Percentiles rank a stretch among this genome's conserved stretches.
phyloP scores from a whole-genome alignment of 1,284 basidiomycete species.

The Ceratobasidium sp. region DNA sequence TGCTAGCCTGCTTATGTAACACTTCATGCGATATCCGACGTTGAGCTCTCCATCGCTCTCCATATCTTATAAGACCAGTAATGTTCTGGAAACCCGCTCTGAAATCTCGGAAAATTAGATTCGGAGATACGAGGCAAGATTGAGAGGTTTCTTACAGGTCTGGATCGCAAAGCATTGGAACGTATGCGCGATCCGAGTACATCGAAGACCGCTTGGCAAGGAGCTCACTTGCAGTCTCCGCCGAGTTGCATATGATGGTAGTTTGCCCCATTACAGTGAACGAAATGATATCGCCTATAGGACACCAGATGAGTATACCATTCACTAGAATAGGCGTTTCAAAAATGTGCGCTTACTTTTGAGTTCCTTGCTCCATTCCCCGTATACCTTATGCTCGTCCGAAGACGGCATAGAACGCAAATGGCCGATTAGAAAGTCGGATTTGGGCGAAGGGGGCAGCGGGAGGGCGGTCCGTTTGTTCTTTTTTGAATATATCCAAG shows the following conservation, averaged over 20 bases:
- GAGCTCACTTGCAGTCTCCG: slow-evolving; percentile 19
- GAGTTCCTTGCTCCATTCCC: slow-evolving; percentile 18
- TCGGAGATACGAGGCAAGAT: background rate
- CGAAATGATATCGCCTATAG: slow-evolving; percentile 35
- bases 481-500: background rate
- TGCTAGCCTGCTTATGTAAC: slow-evolving; percentile 2
- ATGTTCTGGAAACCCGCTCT: slow-evolving; percentile 14
- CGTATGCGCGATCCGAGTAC: slow-evolving; percentile 39
- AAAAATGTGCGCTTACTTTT: background rate
- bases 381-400: slow-evolving; percentile 17
- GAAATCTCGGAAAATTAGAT: background rate
- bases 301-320: background rate
- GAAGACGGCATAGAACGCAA: slow-evolving; percentile 22
- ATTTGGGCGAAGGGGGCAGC: slow-evolving; percentile 10
- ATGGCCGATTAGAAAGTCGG: slow-evolving; percentile 23
- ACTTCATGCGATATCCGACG: slow-evolving; percentile 3
- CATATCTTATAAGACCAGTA: slow-evolving; percentile 14
- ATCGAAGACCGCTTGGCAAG: slow-evolving; percentile 45
- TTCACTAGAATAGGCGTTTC: too few species aligned
- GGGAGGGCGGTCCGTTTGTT: background rate
- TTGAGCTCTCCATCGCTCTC: slow-evolving; percentile 17
- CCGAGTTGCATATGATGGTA: slow-evolving; percentile 46
- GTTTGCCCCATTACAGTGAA: slow-evolving; percentile 39
- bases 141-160: slow-evolving; percentile 5
- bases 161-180: slow-evolving; percentile 35